phyloP scores from a whole-genome alignment of 2,329 filamentous ascomycete genomes.

The Monosporascus cannonballus region DNA sequence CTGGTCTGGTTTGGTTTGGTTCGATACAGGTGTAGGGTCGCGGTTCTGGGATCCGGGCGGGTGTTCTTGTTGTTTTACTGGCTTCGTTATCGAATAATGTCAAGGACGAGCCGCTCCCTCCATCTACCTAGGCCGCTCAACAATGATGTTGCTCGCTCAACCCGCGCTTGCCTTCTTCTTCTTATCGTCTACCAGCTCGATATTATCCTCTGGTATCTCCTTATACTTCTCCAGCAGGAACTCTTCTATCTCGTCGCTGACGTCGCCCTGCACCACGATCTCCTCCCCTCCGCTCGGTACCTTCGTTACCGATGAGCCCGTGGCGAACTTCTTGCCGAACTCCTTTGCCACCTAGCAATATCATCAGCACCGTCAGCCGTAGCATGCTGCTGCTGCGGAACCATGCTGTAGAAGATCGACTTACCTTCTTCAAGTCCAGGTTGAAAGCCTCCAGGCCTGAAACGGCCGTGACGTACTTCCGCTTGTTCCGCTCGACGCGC shows the following conservation, averaged over 20 bases:
- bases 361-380: too few species aligned
- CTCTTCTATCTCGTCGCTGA: slow-evolving; percentile 90
- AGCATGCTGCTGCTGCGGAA: too few species aligned
- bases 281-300: slow-evolving; percentile 81
- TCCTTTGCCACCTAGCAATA: slow-evolving; percentile 65
- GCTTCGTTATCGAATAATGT: not conserved
- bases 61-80: not conserved
- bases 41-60: not conserved
- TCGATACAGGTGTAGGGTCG: not conserved
- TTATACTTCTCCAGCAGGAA: slow-evolving; percentile 85
- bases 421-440: slow-evolving; percentile 80
- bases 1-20: not conserved
- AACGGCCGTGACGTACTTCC: slow-evolving; percentile 94
- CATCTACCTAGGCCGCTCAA: not conserved
- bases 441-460: slow-evolving; percentile 85
- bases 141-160: not conserved
- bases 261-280: slow-evolving; percentile 95
- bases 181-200: slow-evolving; percentile 93
- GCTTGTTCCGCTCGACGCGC: slow-evolving; percentile 95
- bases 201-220: slow-evolving; percentile 88
- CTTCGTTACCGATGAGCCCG: slow-evolving; percentile 88
- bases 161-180: slow-evolving; percentile 56
- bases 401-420: not conserved
- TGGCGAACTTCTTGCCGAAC: slow-evolving; percentile 97
- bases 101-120: not conserved